phyloP scores from a whole-genome alignment of 495 filamentous ascomycete species.

The Aspergillus olivimuriae region DNA sequence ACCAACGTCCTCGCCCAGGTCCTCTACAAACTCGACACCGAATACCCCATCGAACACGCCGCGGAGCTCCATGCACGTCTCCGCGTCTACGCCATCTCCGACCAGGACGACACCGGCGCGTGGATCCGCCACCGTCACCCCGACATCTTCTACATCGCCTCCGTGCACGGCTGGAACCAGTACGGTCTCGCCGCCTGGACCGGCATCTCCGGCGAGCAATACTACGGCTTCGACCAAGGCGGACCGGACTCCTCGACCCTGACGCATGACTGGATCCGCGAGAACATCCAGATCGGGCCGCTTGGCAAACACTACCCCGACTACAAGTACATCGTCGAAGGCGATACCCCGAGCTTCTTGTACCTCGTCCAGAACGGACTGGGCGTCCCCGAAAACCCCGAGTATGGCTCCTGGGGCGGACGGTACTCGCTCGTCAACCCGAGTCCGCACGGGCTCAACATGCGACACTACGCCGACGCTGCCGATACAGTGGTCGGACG shows the following conservation, averaged over 20 bases:
- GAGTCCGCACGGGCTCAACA: conserved; percentile 12
- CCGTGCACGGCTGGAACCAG: conserved; percentile 37
- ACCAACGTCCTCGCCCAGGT: conserved; percentile 38
- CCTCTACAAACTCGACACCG: conserved; percentile 22
- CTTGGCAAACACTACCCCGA: conserved; percentile 35
- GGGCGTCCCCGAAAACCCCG: conserved; percentile 27
- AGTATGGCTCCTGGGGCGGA: conserved; percentile 10
- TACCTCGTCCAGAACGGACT: conserved; percentile 41
- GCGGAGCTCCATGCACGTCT: conserved; percentile 24
- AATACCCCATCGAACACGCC: conserved; percentile 15
- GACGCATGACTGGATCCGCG: conserved; percentile 30
- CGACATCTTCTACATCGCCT: conserved; percentile 36
- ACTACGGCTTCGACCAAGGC: conserved; percentile 32
- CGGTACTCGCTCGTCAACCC: conserved; percentile 4
- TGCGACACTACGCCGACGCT: conserved; percentile 30
- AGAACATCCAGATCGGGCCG: conserved; percentile 37
- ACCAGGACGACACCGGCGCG: conserved; percentile 39
- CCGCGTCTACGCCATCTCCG: conserved; percentile 40
- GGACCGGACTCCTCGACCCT: conserved; percentile 31
- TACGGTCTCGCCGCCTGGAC: conserved; percentile 38
- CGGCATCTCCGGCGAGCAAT: conserved; percentile 35
- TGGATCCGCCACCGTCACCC: conserved; percentile 40
- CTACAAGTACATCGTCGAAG: conserved; percentile 34
- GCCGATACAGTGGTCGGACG: conserved; percentile 26
- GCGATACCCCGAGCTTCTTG: conserved; percentile 38